phyloP scores from a whole-genome alignment of 2,329 filamentous ascomycete species.

The Fusarium equiseti region DNA sequence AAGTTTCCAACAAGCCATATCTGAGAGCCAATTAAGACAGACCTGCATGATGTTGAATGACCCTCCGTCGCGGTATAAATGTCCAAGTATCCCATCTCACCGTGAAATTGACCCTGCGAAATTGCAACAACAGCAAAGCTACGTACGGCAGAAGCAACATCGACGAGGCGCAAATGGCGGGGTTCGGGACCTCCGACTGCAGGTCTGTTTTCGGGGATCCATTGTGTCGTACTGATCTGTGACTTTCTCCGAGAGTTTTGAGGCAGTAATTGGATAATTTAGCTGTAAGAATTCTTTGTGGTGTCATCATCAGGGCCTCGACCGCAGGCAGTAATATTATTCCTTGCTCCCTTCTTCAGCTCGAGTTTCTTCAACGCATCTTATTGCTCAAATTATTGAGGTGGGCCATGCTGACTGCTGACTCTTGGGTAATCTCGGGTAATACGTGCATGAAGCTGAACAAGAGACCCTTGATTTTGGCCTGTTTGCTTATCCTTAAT shows the following conservation, averaged over 20 bases:
- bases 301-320: background rate
- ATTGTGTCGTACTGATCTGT: background rate
- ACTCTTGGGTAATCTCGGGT: background rate
- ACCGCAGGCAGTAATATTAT: background rate
- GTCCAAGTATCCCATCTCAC: background rate
- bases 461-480: background rate
- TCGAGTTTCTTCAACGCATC: background rate
- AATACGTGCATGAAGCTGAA: background rate
- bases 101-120: background rate
- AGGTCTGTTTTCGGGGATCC: background rate
- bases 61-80: too few species aligned
- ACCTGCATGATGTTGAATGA: background rate
- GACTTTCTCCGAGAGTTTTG: background rate
- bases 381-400: background rate
- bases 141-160: background rate
- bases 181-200: background rate
- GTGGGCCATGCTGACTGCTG: background rate
- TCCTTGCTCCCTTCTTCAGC: background rate
- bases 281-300: background rate
- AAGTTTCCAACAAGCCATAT: too few species aligned
- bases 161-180: background rate
- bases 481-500: too few species aligned
- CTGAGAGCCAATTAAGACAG: background rate
- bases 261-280: background rate
- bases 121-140: background rate